Percentiles rank a stretch among this genome's conserved stretches.
Conservation (phyloP, 23 red algal species). For the Cyanidium caldarium region DNA sequence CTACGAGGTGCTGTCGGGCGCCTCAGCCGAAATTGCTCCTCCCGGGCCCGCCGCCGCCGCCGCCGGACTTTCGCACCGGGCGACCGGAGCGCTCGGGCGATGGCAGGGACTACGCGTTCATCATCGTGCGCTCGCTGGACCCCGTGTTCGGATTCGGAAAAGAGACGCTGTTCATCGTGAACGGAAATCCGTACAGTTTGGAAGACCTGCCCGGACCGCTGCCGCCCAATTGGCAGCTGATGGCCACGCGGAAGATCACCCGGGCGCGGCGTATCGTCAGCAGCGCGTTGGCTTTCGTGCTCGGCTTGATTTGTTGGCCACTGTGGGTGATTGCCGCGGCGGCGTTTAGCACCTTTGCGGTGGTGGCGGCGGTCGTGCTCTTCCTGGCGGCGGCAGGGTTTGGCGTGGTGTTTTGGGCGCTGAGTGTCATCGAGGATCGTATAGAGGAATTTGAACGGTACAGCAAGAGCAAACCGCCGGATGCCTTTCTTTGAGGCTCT, state of each 20-base stretch:
- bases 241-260: background rate
- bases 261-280: background rate
- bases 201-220: background rate
- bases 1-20: no score
- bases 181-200: background rate
- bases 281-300: background rate
- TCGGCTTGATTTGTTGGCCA: constrained; percentile 2
- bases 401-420: background rate
- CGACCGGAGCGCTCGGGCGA: no score
- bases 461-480: no score
- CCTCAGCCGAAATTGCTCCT: no score
- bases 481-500: no score
- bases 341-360: background rate
- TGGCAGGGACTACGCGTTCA: no score
- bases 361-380: background rate
- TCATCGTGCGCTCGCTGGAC: background rate
- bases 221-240: background rate
- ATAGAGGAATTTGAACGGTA: no score
- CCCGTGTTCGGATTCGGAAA: background rate
- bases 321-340: background rate
- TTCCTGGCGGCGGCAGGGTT: background rate
- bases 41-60: no score
- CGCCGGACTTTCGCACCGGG: no score
- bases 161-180: constrained; percentile 1
- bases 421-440: background rate